phyloP scores from a whole-genome alignment of 176 grass and related monocot species.

The Themeda triandra region DNA sequence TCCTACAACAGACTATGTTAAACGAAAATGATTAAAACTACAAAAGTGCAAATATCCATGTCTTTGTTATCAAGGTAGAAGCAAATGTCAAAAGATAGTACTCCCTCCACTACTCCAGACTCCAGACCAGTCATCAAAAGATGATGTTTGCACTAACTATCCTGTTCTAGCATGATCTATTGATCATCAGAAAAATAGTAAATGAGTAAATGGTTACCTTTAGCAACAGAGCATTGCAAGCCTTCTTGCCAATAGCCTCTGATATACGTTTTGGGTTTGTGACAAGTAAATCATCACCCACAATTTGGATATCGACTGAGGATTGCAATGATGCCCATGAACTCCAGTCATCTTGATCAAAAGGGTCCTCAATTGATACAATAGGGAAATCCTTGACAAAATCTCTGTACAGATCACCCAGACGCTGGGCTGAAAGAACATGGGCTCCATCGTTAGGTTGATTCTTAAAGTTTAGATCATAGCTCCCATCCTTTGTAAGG shows the following conservation, averaged over 20 bases:
- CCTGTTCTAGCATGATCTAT: too few species aligned
- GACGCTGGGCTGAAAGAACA: slow-evolving; percentile 49
- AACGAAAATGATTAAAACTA: too few species aligned
- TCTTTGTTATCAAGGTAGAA: too few species aligned
- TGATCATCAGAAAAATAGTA: too few species aligned
- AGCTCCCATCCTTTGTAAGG: slow-evolving; percentile 73
- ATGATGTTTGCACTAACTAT: too few species aligned
- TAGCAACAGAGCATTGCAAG: slow-evolving; percentile 89
- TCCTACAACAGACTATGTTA: too few species aligned
- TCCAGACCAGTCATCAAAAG: too few species aligned
- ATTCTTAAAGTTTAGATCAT: slow-evolving; percentile 96
- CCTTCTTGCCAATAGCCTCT: slow-evolving; percentile 81
- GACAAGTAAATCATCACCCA: slow-evolving; percentile 95
- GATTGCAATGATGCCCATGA: slow-evolving; percentile 81
- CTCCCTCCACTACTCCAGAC: too few species aligned
- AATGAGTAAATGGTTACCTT: slow-evolving; percentile 52
- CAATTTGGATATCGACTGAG: slow-evolving; percentile 89
- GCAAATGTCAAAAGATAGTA: too few species aligned
- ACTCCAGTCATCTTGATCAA: slow-evolving; percentile 97
- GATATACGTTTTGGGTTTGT: slow-evolving; percentile 94
- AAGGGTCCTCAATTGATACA: slow-evolving; percentile 97
- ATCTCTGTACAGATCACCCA: slow-evolving; percentile 78
- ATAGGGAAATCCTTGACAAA: slow-evolving; percentile 93
- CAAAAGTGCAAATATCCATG: too few species aligned
- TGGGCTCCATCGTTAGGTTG: slow-evolving; percentile 85